These are phyloP conservation scores for Trichoderma aggressivum DNA, from an alignment of 2,329 filamentous ascomycete species.

Conservation along the genomic window DNA sequence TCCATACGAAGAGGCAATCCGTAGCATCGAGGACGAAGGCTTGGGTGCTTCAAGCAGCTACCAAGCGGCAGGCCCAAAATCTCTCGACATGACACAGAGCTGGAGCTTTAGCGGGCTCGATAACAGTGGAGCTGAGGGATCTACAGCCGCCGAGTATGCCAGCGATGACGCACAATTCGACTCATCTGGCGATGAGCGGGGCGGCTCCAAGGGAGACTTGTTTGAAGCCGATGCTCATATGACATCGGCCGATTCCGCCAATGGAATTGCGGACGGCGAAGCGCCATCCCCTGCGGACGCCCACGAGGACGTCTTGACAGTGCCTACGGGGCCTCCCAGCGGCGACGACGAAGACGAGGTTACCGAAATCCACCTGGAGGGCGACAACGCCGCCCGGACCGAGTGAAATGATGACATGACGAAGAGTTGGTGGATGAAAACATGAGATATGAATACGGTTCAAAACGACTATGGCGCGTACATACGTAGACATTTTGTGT, in stretches of 20 bases:
- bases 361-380: slow-evolving; percentile 49
- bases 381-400: slow-evolving; percentile 26
- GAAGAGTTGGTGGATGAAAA: not conserved
- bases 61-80: slow-evolving; percentile 28
- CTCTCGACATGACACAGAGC: slow-evolving; percentile 34
- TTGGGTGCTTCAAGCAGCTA: slow-evolving; percentile 39
- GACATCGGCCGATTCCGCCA: slow-evolving; percentile 23
- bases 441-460: slow-evolving; percentile 5
- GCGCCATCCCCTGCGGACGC: not conserved
- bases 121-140: slow-evolving; percentile 31
- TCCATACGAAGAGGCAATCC: slow-evolving; percentile 30
- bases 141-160: slow-evolving; percentile 36
- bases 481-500: slow-evolving; percentile 8
- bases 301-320: slow-evolving; percentile 38
- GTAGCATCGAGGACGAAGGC: slow-evolving; percentile 49
- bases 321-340: slow-evolving; percentile 35
- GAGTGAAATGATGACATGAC: not conserved
- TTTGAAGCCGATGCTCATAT: slow-evolving; percentile 33
- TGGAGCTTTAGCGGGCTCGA: slow-evolving; percentile 48
- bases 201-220: slow-evolving; percentile 19
- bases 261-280: not conserved
- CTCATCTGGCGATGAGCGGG: slow-evolving; percentile 37
- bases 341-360: slow-evolving; percentile 44
- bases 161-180: slow-evolving; percentile 45
- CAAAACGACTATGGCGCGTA: not conserved